Conservation (phyloP, 2,329 filamentous ascomycete species). For the Beauveria caledonica region DNA sequence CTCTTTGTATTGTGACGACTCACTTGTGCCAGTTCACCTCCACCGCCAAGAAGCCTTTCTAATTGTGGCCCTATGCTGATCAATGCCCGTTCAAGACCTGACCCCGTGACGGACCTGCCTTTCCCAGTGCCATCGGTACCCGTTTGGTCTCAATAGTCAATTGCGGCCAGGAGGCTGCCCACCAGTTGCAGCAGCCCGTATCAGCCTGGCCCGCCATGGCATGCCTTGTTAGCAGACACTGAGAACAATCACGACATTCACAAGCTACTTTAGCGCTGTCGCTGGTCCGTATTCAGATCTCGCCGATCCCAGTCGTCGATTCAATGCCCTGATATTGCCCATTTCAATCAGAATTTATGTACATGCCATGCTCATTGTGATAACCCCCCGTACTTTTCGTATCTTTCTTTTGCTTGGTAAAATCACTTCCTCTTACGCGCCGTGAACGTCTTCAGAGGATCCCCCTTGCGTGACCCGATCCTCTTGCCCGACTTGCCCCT, state of each 20-base stretch:
- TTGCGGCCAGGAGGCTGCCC: too few relatives aligned
- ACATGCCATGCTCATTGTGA: background rate
- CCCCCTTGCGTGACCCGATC: constrained; percentile 55
- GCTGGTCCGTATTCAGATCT: background rate
- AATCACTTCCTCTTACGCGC: constrained; percentile 40
- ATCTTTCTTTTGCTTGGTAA: background rate
- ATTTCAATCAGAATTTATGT: background rate
- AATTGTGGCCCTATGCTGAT: background rate
- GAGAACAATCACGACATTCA: background rate
- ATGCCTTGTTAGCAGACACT: background rate
- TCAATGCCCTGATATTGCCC: background rate
- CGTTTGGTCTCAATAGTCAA: too few relatives aligned
- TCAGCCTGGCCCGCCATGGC: background rate
- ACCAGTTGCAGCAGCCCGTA: background rate
- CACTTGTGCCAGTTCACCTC: background rate
- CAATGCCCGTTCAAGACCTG: background rate
- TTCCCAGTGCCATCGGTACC: background rate
- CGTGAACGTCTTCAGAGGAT: constrained; percentile 88
- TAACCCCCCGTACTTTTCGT: too few relatives aligned
- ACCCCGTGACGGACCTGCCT: background rate
- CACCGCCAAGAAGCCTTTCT: background rate
- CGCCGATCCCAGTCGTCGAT: background rate
- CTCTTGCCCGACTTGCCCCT: constrained; percentile 37
- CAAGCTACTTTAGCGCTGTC: background rate
- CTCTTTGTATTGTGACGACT: too few relatives aligned